Evolutionary conservation across 345 rosid species (phyloP), one percentile per base, ranked within the genome.

Genomic region (Barbarea vulgaris): DNA sequence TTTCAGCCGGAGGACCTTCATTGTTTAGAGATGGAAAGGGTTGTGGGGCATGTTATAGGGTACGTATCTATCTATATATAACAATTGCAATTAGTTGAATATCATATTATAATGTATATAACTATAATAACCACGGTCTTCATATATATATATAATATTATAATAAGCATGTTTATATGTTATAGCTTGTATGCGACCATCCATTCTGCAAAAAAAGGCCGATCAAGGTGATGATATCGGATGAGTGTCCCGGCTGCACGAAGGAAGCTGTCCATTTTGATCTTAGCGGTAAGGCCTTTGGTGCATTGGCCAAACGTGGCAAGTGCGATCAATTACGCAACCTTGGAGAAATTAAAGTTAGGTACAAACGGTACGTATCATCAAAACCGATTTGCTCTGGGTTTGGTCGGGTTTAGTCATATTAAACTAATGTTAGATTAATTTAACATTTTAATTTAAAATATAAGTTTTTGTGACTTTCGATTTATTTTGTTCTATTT

Each of bases 11-110:
- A 34, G 88, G 89, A 11, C 90, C 86, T 83, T 82, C 91, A 31
- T n/a, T 87, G 2, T 86, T 37, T 82, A 63, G 76, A 28, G 78
- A 81, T 6, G 95, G 91, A 64, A 76, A 72, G 76, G 97, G 92
- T 31, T 91, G 97, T 62, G 98, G 96, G 33, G 78, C 87, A 10
- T 89, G 98, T 82, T 93, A 87, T 67, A 76, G 85, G 89, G 89
- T 89, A 72, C 41, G 3, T 27, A 6, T 53, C 34, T 27, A 51
- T 15, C 42, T 27, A 6, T 53, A 44, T 27, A 52, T n/a, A 60
- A 34, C 33, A 46, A 21, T 27, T 42, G 5, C 11, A 66, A n/a
- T 50, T 27, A 27, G 30, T 31, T 10, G 25, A 33, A 53, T 44
- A 39, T 51, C 3, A 61, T 34, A 39, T 37, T 59, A 12, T 24